Percentiles rank a stretch among this genome's conserved stretches.
phyloP scores from a whole-genome alignment of 345 rosid genomes.

The Gynandropsis gynandra region DNA sequence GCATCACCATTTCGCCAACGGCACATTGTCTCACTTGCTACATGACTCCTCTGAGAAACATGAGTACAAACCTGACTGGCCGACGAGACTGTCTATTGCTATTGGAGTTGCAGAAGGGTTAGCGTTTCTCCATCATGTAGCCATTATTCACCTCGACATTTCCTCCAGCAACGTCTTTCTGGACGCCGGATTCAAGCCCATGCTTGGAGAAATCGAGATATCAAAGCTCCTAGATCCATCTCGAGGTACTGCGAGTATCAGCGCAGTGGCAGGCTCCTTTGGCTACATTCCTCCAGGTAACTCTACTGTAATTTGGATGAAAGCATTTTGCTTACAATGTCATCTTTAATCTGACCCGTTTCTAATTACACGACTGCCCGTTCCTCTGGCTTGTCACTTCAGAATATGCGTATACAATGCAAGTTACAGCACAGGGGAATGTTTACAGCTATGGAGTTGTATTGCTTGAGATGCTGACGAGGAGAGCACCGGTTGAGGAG shows the following conservation, averaged over 20 bases:
- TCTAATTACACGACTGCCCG: not conserved
- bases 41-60: conserved; percentile 60
- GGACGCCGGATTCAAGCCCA: conserved; percentile 62
- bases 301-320: no score
- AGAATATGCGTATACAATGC: conserved; percentile 93
- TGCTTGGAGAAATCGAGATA: conserved; percentile 87
- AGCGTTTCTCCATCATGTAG: conserved; percentile 84
- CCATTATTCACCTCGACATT: conserved; percentile 84
- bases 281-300: conserved; percentile 99
- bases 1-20: conserved; percentile 72
- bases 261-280: conserved; percentile 90
- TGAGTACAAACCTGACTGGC: conserved; percentile 82
- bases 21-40: conserved; percentile 72
- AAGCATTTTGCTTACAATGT: no score
- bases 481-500: conserved; percentile 79
- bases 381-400: conserved; percentile 10
- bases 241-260: conserved; percentile 78
- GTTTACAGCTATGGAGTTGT: conserved; percentile 95
- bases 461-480: conserved; percentile 82
- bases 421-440: conserved; percentile 91
- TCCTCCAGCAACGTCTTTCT: conserved; percentile 75
- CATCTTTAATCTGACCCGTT: conserved; percentile 8
- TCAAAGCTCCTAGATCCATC: conserved; percentile 83
- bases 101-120: conserved; percentile 89
- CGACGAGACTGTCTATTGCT: conserved; percentile 72